Evolutionary conservation across 495 filamentous ascomycete genomes (phyloP).

Genomic region (Neurospora sp.): DNA sequence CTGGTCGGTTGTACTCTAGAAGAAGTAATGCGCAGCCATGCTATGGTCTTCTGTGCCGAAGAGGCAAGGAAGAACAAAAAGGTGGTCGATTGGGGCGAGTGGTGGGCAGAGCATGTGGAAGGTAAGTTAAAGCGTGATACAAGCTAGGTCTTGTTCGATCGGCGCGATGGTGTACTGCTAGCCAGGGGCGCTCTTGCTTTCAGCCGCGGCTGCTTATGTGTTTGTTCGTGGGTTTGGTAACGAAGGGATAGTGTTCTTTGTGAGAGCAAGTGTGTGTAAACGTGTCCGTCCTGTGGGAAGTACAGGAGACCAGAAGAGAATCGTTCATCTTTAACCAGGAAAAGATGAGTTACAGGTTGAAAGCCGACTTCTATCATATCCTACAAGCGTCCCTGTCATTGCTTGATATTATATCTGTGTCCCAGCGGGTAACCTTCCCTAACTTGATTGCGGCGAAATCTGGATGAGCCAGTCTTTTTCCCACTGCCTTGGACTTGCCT

Average conservation of each 20-base stretch:
- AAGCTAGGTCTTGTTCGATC: background rate
- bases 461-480: background rate
- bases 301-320: background rate
- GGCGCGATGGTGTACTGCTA: background rate
- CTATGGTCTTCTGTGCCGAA: slow-evolving; percentile 89
- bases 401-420: background rate
- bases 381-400: background rate
- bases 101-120: slow-evolving; percentile 59
- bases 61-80: slow-evolving; percentile 61
- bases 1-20: slow-evolving; percentile 74
- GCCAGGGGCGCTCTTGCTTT: background rate
- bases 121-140: slow-evolving; percentile 6
- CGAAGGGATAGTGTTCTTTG: background rate
- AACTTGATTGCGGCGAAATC: background rate
- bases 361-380: background rate
- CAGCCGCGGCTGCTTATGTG: background rate
- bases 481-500: background rate
- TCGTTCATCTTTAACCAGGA: background rate
- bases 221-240: background rate
- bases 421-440: background rate
- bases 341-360: background rate
- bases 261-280: background rate
- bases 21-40: slow-evolving; percentile 80
- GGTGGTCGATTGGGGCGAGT: slow-evolving; percentile 66
- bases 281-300: background rate